These are phyloP conservation scores for Volvox africanus DNA, from an alignment of 139 green algal genomes.

Conservation along the genomic window DNA sequence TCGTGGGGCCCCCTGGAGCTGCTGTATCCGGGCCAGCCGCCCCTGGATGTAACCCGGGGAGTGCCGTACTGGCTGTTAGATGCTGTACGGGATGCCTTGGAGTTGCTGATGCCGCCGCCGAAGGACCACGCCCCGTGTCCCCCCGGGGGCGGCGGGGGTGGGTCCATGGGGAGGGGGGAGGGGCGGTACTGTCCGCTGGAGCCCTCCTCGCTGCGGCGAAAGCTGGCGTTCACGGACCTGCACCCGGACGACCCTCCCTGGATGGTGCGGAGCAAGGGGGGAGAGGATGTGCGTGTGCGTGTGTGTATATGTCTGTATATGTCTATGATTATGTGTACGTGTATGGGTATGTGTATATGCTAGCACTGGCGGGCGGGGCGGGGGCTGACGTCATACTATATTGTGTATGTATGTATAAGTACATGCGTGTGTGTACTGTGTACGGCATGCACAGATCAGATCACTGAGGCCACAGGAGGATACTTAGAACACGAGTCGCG, in stretches of 20 bases:
- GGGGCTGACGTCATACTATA: too few species aligned
- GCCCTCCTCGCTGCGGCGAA: background rate
- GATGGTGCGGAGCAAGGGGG: constrained; percentile 5
- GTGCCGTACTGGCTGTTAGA: background rate
- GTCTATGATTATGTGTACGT: too few species aligned
- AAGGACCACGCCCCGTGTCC: background rate
- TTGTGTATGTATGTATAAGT: too few species aligned
- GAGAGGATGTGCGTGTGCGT: background rate
- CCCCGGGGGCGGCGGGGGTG: background rate
- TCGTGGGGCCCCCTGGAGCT: background rate
- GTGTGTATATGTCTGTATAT: too few species aligned
- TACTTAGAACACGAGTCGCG: too few species aligned
- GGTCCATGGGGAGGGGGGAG: background rate
- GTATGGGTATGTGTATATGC: too few species aligned
- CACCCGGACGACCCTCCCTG: background rate
- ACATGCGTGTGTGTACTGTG: too few species aligned
- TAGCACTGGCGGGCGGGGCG: too few species aligned
- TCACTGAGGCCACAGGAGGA: too few species aligned
- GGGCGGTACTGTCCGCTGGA: background rate
- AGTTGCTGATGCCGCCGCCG: constrained; percentile 11
- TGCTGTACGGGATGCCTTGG: background rate
- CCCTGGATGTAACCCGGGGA: background rate
- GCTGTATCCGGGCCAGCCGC: background rate
- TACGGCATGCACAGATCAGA: too few species aligned
- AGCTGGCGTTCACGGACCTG: constrained; percentile 9